Conservation (phyloP, 768 basidiomycete genomes). For the Aureoboletus auriporus region DNA sequence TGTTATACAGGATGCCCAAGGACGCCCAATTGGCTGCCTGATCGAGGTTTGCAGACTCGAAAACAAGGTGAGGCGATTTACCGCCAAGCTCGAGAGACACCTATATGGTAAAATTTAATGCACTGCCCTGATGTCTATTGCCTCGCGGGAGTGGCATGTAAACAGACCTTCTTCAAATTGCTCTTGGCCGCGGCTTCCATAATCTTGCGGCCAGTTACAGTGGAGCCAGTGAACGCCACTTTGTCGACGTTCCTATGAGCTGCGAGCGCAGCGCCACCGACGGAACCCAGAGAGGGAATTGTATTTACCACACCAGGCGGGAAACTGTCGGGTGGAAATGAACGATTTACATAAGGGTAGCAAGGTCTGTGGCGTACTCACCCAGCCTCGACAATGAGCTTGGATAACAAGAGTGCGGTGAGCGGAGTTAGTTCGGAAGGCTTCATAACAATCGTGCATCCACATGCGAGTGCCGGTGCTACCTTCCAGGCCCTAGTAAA, state of each 20-base stretch:
- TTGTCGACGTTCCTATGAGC: conserved; percentile 86
- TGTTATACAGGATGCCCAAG: conserved; percentile 82
- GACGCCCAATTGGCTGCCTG: conserved; percentile 82
- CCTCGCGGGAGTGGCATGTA: conserved; percentile 28
- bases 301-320: conserved; percentile 91
- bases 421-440: conserved; percentile 86
- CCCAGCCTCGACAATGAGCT: conserved; percentile 83
- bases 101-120: conserved; percentile 32
- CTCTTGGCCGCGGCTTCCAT: conserved; percentile 90
- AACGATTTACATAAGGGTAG: conserved; percentile 12
- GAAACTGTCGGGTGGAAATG: conserved; percentile 47
- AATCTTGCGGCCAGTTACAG: conserved; percentile 82
- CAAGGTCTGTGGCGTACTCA: conserved; percentile 29
- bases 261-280: conserved; percentile 84
- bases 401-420: conserved; percentile 78
- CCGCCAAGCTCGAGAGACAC: conserved; percentile 93
- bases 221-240: conserved; percentile 93
- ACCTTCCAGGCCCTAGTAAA: conserved; percentile 78
- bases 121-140: conserved; percentile 8
- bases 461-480: conserved; percentile 85
- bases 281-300: conserved; percentile 73
- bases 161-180: conserved; percentile 83
- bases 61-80: conserved; percentile 86
- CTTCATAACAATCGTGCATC: conserved; percentile 94
- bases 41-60: conserved; percentile 88